Evolutionary conservation across 192 early-diverging fungal genomes (phyloP).

Genomic region (Linnemannia schmuckeri): DNA sequence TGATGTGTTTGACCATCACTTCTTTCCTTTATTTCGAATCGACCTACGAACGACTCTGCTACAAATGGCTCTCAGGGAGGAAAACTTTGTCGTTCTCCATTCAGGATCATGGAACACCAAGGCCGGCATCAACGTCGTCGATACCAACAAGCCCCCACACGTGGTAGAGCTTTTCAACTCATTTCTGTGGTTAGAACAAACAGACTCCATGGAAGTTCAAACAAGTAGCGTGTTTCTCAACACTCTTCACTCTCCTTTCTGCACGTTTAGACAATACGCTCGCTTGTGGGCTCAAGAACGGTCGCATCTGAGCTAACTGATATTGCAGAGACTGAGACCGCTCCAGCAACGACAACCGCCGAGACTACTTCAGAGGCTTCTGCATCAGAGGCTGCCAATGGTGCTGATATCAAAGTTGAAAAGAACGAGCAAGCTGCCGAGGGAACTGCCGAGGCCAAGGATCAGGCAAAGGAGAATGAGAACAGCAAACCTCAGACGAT

Average conservation of each 20-base stretch:
- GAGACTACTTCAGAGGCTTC: slow-evolving; percentile 11
- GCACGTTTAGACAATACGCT: slow-evolving; percentile 33
- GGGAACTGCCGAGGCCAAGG: not conserved
- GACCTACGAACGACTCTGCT: slow-evolving; percentile 1
- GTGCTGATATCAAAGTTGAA: slow-evolving; percentile 47
- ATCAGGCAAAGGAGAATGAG: slow-evolving; percentile 25
- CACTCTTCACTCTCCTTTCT: not conserved
- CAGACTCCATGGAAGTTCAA: not conserved
- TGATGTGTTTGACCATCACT: not conserved
- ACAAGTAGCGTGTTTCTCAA: not conserved
- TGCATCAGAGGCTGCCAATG: slow-evolving; percentile 13
- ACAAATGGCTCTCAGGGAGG: slow-evolving; percentile 71
- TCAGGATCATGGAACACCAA: slow-evolving; percentile 84
- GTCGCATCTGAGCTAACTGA: slow-evolving; percentile 28
- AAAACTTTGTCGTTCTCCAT: slow-evolving; percentile 90
- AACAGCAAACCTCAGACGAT: slow-evolving; percentile 24
- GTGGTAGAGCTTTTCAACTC: slow-evolving; percentile 60
- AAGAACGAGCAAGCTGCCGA: slow-evolving; percentile 19
- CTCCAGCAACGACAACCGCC: slow-evolving; percentile 9
- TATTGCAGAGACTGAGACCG: not conserved
- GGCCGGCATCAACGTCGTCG: slow-evolving; percentile 79
- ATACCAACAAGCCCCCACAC: slow-evolving; percentile 80
- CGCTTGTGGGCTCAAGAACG: slow-evolving; percentile 33
- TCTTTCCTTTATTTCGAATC: not conserved
- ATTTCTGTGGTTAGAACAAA: slow-evolving; percentile 25